Evolutionary conservation across 441 rosid genomes (phyloP).

Genomic region (Lepidium campestre): DNA sequence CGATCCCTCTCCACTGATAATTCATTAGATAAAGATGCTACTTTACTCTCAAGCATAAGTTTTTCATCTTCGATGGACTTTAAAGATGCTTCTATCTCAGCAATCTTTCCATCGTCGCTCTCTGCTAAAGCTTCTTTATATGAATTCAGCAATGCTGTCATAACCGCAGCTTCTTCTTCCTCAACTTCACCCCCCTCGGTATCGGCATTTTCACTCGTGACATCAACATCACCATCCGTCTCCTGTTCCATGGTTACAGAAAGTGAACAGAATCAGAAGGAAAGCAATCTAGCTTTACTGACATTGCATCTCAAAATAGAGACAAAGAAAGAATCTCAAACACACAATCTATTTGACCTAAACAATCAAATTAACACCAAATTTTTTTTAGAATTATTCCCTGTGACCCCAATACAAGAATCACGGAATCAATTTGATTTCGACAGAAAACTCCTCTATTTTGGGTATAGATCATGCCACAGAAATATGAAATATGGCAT

Average conservation of each 20-base stretch:
- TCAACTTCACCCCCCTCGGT: constrained; percentile 37
- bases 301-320: not conserved
- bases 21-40: constrained; percentile 52
- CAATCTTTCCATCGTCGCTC: constrained; percentile 49
- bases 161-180: constrained; percentile 43
- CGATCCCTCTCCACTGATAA: constrained; percentile 62
- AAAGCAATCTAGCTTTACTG: not conserved
- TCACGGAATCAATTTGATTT: not conserved
- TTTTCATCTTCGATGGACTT: constrained; percentile 77
- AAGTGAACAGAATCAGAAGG: constrained; percentile 9
- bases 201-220: constrained; percentile 32
- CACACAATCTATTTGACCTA: not conserved
- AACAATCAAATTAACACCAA: not conserved
- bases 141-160: constrained; percentile 38
- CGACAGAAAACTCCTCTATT: not conserved
- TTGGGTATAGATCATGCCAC: not conserved
- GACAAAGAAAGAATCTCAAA: not conserved
- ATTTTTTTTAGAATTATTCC: too few relatives aligned
- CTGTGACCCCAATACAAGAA: not conserved
- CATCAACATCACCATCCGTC: constrained; percentile 44
- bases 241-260: constrained; percentile 49
- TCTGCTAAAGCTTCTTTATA: constrained; percentile 71
- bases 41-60: constrained; percentile 46
- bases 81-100: constrained; percentile 59
- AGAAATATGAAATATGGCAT: not conserved